Percentiles rank a stretch among this genome's conserved stretches.
Conservation (phyloP, 179 eudicot species). For the Amaranthus tricolor region DNA sequence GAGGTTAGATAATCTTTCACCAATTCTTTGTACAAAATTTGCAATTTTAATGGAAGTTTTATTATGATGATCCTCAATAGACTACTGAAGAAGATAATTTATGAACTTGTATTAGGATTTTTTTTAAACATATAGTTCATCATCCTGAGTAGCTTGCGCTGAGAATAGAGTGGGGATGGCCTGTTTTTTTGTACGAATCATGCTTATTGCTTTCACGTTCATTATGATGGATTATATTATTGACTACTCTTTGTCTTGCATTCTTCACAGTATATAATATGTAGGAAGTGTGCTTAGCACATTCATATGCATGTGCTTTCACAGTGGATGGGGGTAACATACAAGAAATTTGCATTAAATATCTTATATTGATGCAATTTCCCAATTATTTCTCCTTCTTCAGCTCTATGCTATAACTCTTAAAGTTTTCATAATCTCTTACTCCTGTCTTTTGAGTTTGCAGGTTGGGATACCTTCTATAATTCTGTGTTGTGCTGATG, state of each 20-base stretch:
- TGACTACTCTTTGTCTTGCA: background rate
- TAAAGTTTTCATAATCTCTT: background rate
- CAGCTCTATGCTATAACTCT: background rate
- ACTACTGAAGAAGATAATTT: background rate
- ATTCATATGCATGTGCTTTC: background rate
- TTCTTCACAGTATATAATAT: background rate
- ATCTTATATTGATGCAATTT: slow-evolving; percentile 1
- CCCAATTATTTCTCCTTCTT: slow-evolving; percentile 10
- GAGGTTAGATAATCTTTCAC: slow-evolving; percentile 58
- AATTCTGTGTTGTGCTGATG: slow-evolving; percentile 74
- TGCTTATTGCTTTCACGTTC: background rate
- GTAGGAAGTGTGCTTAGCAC: background rate
- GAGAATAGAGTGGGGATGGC: background rate
- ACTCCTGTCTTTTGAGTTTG: slow-evolving; percentile 20
- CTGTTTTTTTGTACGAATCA: background rate
- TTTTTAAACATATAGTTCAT: background rate
- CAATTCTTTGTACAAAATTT: background rate
- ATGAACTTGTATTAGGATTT: background rate
- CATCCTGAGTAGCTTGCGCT: background rate
- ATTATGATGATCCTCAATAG: background rate
- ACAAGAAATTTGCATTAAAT: background rate
- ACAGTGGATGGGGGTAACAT: background rate
- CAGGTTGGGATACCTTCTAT: slow-evolving; percentile 73
- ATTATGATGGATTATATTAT: slow-evolving; percentile 1
- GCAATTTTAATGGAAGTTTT: background rate